Evolutionary conservation across 257 asterid genomes (phyloP).

Genomic region (Solanum pimpinellifolium): DNA sequence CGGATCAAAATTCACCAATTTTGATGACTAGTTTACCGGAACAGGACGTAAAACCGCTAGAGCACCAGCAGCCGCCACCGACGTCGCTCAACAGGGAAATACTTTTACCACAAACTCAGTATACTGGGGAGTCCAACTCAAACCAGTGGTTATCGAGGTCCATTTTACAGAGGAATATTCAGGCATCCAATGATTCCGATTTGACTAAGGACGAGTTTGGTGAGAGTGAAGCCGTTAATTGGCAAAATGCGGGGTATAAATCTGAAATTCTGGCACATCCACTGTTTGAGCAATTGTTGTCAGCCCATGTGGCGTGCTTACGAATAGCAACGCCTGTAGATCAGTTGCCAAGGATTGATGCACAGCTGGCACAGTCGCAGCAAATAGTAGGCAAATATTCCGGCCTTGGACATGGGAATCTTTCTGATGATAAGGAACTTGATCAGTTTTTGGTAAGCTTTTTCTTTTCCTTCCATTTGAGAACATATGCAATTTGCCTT

Average conservation of each 20-base stretch:
- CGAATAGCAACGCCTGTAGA: constrained; percentile 77
- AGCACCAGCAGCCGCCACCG: constrained; percentile 19
- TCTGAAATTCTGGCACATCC: constrained; percentile 56
- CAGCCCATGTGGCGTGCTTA: constrained; percentile 70
- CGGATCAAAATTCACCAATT: constrained; percentile 25
- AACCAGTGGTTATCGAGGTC: constrained; percentile 46
- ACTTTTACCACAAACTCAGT: constrained; percentile 34
- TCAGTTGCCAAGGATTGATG: constrained; percentile 75
- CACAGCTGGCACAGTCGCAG: constrained; percentile 60
- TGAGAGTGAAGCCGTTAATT: constrained; percentile 26
- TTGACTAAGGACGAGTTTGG: constrained; percentile 8
- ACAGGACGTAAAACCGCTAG: constrained; percentile 12
- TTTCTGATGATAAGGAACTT: constrained; percentile 41
- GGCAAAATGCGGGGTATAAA: constrained; percentile 53
- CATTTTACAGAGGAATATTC: constrained; percentile 25
- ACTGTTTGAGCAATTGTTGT: constrained; percentile 54
- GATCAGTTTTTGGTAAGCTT: constrained; percentile 54
- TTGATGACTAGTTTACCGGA: constrained; percentile 12
- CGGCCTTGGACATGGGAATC: constrained; percentile 35
- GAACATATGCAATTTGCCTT: background rate
- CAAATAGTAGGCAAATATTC: constrained; percentile 51
- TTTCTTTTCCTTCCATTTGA: background rate
- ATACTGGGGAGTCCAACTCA: constrained; percentile 16
- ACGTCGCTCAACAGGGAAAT: constrained; percentile 55
- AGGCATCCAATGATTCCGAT: constrained; percentile 29